Percentiles rank a stretch among this genome's conserved stretches.
Evolutionary conservation across 2,329 filamentous ascomycete genomes (phyloP).

Genomic region (Pestalotiopsis sp.): DNA sequence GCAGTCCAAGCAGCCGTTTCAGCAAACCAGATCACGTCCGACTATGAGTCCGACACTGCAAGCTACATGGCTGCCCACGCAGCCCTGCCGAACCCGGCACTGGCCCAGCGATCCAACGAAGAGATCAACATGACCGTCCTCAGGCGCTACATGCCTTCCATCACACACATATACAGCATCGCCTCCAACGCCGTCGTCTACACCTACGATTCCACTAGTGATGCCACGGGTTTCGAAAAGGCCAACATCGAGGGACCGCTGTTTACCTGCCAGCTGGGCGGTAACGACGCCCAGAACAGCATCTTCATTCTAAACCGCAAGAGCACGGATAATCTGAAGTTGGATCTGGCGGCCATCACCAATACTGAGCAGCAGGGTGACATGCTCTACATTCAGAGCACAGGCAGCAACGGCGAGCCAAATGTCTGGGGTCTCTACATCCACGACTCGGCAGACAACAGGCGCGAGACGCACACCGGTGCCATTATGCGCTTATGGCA

Average conservation of each 20-base stretch:
- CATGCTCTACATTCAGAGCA: slow-evolving; percentile 31
- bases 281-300: slow-evolving; percentile 47
- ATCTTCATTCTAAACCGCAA: slow-evolving; percentile 76
- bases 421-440: slow-evolving; percentile 58
- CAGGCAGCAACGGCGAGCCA: slow-evolving; percentile 20
- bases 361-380: slow-evolving; percentile 56
- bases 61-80: slow-evolving; percentile 46
- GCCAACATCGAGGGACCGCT: slow-evolving; percentile 82
- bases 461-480: slow-evolving; percentile 38
- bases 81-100: slow-evolving; percentile 47
- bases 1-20: slow-evolving; percentile 22
- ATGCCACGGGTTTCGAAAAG: slow-evolving; percentile 71
- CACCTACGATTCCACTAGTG: slow-evolving; percentile 65
- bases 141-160: slow-evolving; percentile 75
- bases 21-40: slow-evolving; percentile 37
- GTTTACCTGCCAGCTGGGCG: slow-evolving; percentile 71
- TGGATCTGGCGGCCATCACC: slow-evolving; percentile 62
- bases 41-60: slow-evolving; percentile 69
- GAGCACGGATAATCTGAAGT: slow-evolving; percentile 69
- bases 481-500: slow-evolving; percentile 47
- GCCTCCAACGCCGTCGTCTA: slow-evolving; percentile 89
- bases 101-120: slow-evolving; percentile 72
- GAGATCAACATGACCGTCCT: slow-evolving; percentile 88
- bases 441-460: slow-evolving; percentile 51
- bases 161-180: slow-evolving; percentile 75